Base-by-base conservation (phyloP, 306 rosid species). In the Castanopsis chinensis region DNA sequence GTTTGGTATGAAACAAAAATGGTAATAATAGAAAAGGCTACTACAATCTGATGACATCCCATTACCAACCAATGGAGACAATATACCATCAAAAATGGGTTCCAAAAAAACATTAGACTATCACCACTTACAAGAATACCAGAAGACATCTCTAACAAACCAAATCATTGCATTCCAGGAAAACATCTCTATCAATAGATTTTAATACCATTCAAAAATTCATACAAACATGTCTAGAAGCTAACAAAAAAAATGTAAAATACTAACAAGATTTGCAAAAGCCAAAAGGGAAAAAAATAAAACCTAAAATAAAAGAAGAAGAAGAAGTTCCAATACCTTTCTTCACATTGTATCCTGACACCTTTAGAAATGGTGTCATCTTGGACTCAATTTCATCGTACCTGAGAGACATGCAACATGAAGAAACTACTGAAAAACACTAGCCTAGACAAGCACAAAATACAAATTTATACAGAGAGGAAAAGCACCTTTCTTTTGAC, bases 301-400 rank as follows among this genome's bases (percentile, higher is more conserved):
- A 13, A n/a, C n/a, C n/a, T n/a, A n/a, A 21, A 75, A 33, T 60
- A 33, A 58, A 25, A 25, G 27, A 25, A 25, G 1, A 25, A 25
- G 27, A 25, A 25, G 27, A 25, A 25, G 27, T 19, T 71, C 59
- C 82, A 56, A 5, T 86, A 91, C 99, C 99, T 93, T 96, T 96
- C 85, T 90, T 96, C 72, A 93, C 97, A 54, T 93, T 96, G 91
- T 96, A 96, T 70, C 99, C 98, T 6, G 99, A 96, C 60, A 83
- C 54, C 85, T 61, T 93, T 45, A 96, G 85, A 84, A 96, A 96
- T 21, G 99, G 99, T 21, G 76, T 27, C 98, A 96, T 89, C 92
- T 96, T 96, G 27, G 91, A 74, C 86, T 88, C 99, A 30, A 96
- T 96, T 82, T 96, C 99, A 82, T 89, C 91, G 41, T 93, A 96